Evolutionary conservation across 176 grass and related monocot species (phyloP).

Genomic region (Aegilops bicornis): DNA sequence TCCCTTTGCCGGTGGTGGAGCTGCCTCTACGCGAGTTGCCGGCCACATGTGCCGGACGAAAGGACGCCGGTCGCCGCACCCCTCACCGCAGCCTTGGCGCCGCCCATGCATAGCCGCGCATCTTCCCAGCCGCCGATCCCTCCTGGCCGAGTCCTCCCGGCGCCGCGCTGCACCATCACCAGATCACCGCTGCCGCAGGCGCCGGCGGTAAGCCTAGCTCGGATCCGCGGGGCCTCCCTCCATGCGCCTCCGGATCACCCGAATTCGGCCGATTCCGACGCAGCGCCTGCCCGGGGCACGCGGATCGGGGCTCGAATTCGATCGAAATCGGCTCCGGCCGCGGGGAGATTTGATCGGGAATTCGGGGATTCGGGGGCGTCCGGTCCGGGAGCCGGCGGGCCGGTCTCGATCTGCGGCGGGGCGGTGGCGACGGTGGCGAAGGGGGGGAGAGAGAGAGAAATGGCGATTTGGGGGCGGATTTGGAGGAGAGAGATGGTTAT

Average conservation of each 20-base stretch:
- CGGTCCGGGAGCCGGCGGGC: background rate
- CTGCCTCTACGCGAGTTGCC: slow-evolving; percentile 63
- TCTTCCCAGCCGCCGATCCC: slow-evolving; percentile 68
- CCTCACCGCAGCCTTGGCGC: slow-evolving; percentile 65
- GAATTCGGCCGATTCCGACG: slow-evolving; percentile 32
- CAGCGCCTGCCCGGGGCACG: background rate
- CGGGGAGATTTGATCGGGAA: slow-evolving; percentile 16
- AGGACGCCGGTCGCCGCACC: slow-evolving; percentile 45
- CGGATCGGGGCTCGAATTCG: slow-evolving; percentile 46
- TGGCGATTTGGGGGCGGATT: slow-evolving; percentile 31
- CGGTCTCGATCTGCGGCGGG: slow-evolving; percentile 3
- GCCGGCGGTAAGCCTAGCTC: slow-evolving; percentile 33
- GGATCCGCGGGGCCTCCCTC: slow-evolving; percentile 47
- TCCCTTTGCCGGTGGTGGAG: slow-evolving; percentile 48
- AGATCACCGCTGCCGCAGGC: slow-evolving; percentile 18
- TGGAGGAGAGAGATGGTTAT: slow-evolving; percentile 36
- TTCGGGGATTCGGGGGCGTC: slow-evolving; percentile 9
- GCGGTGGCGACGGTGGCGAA: background rate
- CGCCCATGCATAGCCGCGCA: slow-evolving; percentile 89
- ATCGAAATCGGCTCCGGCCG: slow-evolving; percentile 24
- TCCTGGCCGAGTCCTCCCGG: slow-evolving; percentile 40
- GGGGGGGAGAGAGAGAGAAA: background rate
- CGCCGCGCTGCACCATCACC: slow-evolving; percentile 62
- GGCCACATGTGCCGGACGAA: slow-evolving; percentile 85
- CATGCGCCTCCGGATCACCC: slow-evolving; percentile 31